Evolutionary conservation across 2,329 filamentous ascomycete species (phyloP), one percentile per base, ranked within the genome.

Genomic region (Dryadomyces sulphureus): DNA sequence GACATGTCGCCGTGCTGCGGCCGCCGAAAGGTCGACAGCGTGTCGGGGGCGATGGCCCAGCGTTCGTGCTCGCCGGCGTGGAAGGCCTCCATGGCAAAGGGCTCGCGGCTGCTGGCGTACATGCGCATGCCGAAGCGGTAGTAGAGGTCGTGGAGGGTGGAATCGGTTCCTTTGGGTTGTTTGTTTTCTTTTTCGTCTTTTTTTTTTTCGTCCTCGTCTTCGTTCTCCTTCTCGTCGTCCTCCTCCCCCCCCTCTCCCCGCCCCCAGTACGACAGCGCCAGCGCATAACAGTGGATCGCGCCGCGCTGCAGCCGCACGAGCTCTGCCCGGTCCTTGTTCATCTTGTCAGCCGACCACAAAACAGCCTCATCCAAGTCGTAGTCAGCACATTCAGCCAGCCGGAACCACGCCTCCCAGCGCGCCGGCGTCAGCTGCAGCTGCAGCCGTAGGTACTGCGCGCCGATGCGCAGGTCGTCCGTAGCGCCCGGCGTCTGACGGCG

Each of bases 351-450:
- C 19, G 81, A 84, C 88, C 88, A 94, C 5, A 89, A 75, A 5
- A 93, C 84, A 7, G 81, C 77, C 60, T 94, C 88, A 51, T 94
- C 88, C 14, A 94, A 67, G 55, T 93, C 87, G 43, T 85, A 82
- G 60, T 94, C 88, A 56, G 87, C 89, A 42, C 84, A 86, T 60
- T 94, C 87, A 0, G 82, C 88, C 21, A 94, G 72, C 12, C 86
- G 77, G 60, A 90, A 92, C 88, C 88, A 94, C 0, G 84, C 83
- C 59, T 94, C 84, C 88, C 88, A 94, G 47, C 80, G 78, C 36
- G 87, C 80, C 2, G 79, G 76, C 2, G 81, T 86, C 59, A 86
- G 87, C 54, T 94, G 86, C 1, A 94, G 63, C 58, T 94, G 87
- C 52, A 89, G 77, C 34, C 83, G 72, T 55, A 94, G 75, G 57